Evolutionary conservation across 495 filamentous ascomycete genomes (phyloP).

Genomic region (Saxophila tyrrhenica): DNA sequence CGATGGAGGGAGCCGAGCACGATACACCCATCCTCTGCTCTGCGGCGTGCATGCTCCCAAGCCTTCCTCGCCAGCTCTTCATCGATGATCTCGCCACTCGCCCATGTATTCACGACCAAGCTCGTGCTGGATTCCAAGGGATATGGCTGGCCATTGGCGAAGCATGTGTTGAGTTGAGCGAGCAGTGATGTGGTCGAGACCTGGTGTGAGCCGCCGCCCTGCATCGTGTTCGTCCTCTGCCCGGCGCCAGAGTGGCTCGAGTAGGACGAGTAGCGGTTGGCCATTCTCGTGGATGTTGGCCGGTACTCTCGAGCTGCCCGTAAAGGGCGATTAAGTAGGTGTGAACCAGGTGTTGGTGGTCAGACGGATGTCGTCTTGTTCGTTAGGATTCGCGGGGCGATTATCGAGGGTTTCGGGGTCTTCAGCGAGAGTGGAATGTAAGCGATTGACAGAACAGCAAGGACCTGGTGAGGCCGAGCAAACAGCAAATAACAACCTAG

Average conservation of each 20-base stretch:
- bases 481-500: too few relatives aligned
- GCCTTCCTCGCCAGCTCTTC: slow-evolving; percentile 65
- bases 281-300: slow-evolving; percentile 11
- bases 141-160: slow-evolving; percentile 70
- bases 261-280: slow-evolving; percentile 10
- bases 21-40: slow-evolving; percentile 77
- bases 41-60: slow-evolving; percentile 92
- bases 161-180: slow-evolving; percentile 82
- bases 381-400: slow-evolving; percentile 22
- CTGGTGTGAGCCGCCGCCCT: slow-evolving; percentile 42
- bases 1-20: slow-evolving; percentile 61
- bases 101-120: slow-evolving; percentile 90
- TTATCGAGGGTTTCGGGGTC: too few relatives aligned
- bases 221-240: slow-evolving; percentile 15
- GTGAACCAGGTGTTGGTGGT: background rate
- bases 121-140: slow-evolving; percentile 83
- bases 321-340: slow-evolving; percentile 40
- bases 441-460: too few relatives aligned
- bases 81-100: slow-evolving; percentile 77
- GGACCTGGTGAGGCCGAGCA: too few relatives aligned
- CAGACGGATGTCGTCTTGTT: background rate
- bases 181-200: slow-evolving; percentile 87
- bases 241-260: slow-evolving; percentile 3
- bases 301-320: slow-evolving; percentile 42
- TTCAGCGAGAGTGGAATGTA: too few relatives aligned